Conservation (phyloP, 2,329 filamentous ascomycete species). For the Pochonia chlamydosporia region DNA sequence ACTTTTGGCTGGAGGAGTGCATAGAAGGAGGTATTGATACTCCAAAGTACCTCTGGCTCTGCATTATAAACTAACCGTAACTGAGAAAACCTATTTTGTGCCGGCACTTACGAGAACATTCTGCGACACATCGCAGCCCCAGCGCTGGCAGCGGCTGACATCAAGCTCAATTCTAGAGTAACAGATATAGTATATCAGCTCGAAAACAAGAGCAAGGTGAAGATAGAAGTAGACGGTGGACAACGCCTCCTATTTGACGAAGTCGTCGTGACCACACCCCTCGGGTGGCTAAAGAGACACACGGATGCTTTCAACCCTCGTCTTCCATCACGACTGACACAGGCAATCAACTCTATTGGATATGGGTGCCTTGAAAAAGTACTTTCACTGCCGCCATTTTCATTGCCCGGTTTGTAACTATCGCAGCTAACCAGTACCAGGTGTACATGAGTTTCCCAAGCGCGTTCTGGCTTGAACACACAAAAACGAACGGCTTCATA, state of each 20-base stretch:
- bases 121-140: constrained; percentile 53
- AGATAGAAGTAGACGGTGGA: constrained; percentile 37
- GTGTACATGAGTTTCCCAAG: constrained; percentile 64
- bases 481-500: constrained; percentile 58
- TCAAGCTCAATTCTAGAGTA: constrained; percentile 46
- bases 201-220: constrained; percentile 18
- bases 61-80: neutral
- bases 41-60: neutral
- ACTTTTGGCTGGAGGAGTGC: constrained; percentile 73
- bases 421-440: constrained; percentile 17
- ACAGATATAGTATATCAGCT: constrained; percentile 33
- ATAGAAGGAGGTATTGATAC: constrained; percentile 56
- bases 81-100: constrained; percentile 55
- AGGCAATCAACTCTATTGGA: constrained; percentile 58
- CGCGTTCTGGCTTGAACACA: constrained; percentile 62
- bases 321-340: constrained; percentile 49
- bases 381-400: neutral
- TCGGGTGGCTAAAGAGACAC: constrained; percentile 63
- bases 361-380: constrained; percentile 71
- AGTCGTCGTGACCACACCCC: constrained; percentile 60
- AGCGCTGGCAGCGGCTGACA: constrained; percentile 46
- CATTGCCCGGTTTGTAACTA: neutral
- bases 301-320: constrained; percentile 53
- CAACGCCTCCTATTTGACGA: constrained; percentile 54
- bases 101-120: constrained; percentile 53